A percentile compares a stretch with the other conserved stretches of the same genome.
Conservation (phyloP, 495 filamentous ascomycete genomes). For the Xylaria telfairii region DNA sequence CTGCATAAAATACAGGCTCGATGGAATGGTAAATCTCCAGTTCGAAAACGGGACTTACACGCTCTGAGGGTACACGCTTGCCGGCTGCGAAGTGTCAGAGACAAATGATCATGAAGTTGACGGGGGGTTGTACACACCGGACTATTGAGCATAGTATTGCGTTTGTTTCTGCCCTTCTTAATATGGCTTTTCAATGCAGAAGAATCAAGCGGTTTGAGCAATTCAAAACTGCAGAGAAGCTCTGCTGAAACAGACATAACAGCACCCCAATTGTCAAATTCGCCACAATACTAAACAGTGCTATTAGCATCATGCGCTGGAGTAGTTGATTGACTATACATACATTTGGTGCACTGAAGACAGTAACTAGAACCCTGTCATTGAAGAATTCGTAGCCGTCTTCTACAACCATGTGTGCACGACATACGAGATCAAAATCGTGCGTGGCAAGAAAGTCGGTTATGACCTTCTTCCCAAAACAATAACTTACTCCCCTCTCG, state of each 20-base stretch:
- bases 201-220: conserved; percentile 96
- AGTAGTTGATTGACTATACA: conserved; percentile 45
- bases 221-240: conserved; percentile 94
- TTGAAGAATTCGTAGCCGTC: conserved; percentile 99
- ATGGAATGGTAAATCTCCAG: conserved; percentile 16
- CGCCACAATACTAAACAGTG: conserved; percentile 82
- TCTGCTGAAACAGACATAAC: conserved; percentile 97
- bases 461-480: conserved; percentile 98
- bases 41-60: conserved; percentile 42
- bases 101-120: background rate
- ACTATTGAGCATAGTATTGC: conserved; percentile 89
- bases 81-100: conserved; percentile 45
- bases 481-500: conserved; percentile 96
- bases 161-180: conserved; percentile 93
- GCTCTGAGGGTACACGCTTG: conserved; percentile 57
- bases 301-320: background rate
- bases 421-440: conserved; percentile 96
- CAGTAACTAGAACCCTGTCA: conserved; percentile 92
- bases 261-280: conserved; percentile 99
- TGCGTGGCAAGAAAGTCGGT: conserved; percentile 93
- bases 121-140: conserved; percentile 67
- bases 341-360: conserved; percentile 97
- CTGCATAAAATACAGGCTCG: conserved; percentile 18
- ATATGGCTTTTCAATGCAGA: conserved; percentile 97
- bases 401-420: conserved; percentile 99